phyloP scores from a whole-genome alignment of 2,329 filamentous ascomycete species.

The Colletotrichum viniferum region DNA sequence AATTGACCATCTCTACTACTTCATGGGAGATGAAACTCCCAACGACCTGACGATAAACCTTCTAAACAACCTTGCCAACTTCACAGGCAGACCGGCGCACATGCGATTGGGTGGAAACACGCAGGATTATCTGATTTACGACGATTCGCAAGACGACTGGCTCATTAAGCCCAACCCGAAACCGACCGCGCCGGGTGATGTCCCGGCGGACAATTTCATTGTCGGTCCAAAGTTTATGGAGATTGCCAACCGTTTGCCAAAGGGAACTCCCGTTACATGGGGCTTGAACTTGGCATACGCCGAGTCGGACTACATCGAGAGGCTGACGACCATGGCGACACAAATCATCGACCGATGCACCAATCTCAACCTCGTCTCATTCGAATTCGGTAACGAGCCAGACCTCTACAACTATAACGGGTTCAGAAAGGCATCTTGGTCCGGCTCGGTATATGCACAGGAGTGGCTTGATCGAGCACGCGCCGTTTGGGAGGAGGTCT shows the following conservation, averaged over 20 bases:
- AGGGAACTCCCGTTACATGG: constrained; percentile 13
- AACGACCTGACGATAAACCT: constrained; percentile 13
- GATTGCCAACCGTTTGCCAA: constrained; percentile 13
- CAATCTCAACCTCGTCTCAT: constrained; percentile 14
- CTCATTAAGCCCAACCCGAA: constrained; percentile 8
- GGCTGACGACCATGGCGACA: constrained; percentile 8
- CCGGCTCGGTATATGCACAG: background rate
- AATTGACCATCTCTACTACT: constrained; percentile 17
- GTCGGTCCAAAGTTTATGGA: constrained; percentile 17
- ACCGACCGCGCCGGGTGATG: background rate
- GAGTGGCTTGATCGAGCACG: constrained; percentile 14
- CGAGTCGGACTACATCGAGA: constrained; percentile 12
- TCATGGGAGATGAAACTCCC: constrained; percentile 17
- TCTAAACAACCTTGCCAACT: constrained; percentile 6
- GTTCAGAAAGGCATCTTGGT: background rate
- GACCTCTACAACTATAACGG: constrained; percentile 15
- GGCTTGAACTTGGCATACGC: constrained; percentile 12
- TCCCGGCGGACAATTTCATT: constrained; percentile 15
- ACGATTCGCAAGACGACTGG: constrained; percentile 17
- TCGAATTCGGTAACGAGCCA: constrained; percentile 16
- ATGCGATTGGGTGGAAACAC: constrained; percentile 15
- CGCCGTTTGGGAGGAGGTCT: constrained; percentile 4
- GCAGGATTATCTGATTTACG: constrained; percentile 15
- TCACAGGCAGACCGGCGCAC: constrained; percentile 10
- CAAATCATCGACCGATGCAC: constrained; percentile 17